Evolutionary conservation across 768 basidiomycete species (phyloP), one percentile per base, ranked within the genome.

Genomic region (Boletus bicolor): DNA sequence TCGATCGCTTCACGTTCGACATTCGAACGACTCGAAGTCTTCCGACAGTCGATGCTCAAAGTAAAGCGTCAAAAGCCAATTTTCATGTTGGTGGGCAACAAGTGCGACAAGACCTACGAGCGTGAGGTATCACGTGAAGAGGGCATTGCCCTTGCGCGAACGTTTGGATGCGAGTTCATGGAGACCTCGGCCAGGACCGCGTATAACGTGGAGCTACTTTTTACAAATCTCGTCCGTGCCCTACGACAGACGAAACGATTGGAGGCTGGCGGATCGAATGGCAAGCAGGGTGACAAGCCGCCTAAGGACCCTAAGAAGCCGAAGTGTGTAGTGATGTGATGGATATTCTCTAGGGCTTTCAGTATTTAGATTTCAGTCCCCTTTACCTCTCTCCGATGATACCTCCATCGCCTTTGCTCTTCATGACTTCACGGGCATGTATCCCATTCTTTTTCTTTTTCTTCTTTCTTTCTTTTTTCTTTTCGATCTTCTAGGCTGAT

Each of bases 121-220:
- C 84, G 94, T 35, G 93, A 96, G 68, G 94, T 98, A 10, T 89
- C 91, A 44, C 85, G 83, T 61, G 93, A 96, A 65, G 94, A 98
- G 64, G 97, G 93, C 12, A 79, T 81, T 17, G 82, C 83, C 9
- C 76, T 96, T 51, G 96, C 97, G 34, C 81, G 84, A 61, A 78
- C 83, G 51, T 87, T 95, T 60, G 91, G 91, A 49, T 97, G 93
- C 76, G 90, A 91, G 56, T 96, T 98, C 72, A 86, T 93, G 71
- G 96, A 98, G 72, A 94, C 96, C 34, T 91, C 88, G n/a, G 96
- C 96, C 37, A 96, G 96, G 79, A 94, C 92, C 37, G 86, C 94
- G 46, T 80, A 86, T 67, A 96, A 98, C 68, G 91, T 98, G 56
- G 93, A 98, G 67, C 80, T 81, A 14, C 84, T 96, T 32, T 98